Percentiles rank a stretch among this genome's conserved stretches.
Evolutionary conservation across 805 yeast genomes (phyloP).

Genomic region (Cyberlindnera galapagoensis): DNA sequence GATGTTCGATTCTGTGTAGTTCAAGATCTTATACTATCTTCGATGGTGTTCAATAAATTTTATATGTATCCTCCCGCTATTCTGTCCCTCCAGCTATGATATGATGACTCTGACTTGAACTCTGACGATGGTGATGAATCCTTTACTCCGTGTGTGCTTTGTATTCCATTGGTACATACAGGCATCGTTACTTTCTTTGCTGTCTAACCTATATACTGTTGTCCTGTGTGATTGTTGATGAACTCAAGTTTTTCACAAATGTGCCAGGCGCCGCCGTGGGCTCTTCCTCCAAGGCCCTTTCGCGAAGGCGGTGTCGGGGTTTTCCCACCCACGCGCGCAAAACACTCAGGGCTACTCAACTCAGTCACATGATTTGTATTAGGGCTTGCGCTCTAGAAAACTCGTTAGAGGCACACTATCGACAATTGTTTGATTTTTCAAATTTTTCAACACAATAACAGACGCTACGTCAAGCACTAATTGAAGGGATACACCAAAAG

Average conservation of each 20-base stretch:
- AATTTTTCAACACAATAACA: constrained; percentile 15
- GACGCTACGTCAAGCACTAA: neutral
- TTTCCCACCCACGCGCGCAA: too few relatives aligned
- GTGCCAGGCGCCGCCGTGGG: constrained; percentile 3
- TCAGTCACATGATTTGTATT: constrained; percentile 3
- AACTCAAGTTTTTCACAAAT: constrained; percentile 18
- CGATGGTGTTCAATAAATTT: too few relatives aligned
- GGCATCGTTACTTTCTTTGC: constrained; percentile 32
- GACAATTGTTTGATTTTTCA: constrained; percentile 13
- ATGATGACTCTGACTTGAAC: too few relatives aligned
- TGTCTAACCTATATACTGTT: neutral
- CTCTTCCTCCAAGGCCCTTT: constrained; percentile 1
- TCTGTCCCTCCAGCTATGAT: too few relatives aligned
- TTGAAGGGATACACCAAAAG: constrained; percentile 3
- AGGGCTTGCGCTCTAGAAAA: constrained; percentile 10
- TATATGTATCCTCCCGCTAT: neutral
- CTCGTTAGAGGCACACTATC: constrained; percentile 1
- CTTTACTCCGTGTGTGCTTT: too few relatives aligned
- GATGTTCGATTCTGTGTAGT: too few relatives aligned
- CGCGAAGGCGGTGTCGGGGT: constrained; percentile 6
- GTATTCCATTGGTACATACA: constrained; percentile 29
- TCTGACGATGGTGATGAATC: too few relatives aligned
- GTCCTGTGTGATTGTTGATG: constrained; percentile 17
- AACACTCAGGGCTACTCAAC: too few relatives aligned
- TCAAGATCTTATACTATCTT: too few relatives aligned